These are phyloP conservation scores for Epichloe scottii DNA, from an alignment of 2,329 filamentous ascomycete genomes.

Conservation along the genomic window DNA sequence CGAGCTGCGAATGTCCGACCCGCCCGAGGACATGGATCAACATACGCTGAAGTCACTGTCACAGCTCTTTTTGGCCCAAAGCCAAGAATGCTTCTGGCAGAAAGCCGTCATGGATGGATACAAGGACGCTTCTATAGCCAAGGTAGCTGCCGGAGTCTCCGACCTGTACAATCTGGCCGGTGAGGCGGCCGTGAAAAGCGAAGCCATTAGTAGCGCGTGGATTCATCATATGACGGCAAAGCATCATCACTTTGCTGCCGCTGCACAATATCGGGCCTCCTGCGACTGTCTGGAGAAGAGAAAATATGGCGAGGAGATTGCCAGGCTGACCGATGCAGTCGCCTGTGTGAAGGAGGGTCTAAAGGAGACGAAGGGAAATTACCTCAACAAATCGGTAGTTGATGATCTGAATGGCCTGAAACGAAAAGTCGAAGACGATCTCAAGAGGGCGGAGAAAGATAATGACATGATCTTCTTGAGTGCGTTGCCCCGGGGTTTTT, in stretches of 20 bases:
- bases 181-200: conserved; percentile 77
- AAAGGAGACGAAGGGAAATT: conserved; percentile 60
- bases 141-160: conserved; percentile 77
- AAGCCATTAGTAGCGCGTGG: conserved; percentile 86
- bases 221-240: conserved; percentile 97
- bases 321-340: conserved; percentile 70
- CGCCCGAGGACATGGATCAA: conserved; percentile 91
- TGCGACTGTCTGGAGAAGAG: conserved; percentile 86
- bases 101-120: conserved; percentile 90
- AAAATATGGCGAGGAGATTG: conserved; percentile 91
- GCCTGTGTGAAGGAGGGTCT: conserved; percentile 74
- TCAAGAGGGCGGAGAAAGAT: conserved; percentile 89
- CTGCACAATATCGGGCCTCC: conserved; percentile 84
- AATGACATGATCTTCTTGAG: conserved; percentile 91
- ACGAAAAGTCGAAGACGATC: conserved; percentile 67
- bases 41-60: conserved; percentile 74
- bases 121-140: conserved; percentile 85
- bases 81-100: conserved; percentile 96
- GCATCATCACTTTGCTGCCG: conserved; percentile 92
- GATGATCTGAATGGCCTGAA: conserved; percentile 77
- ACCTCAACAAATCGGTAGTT: conserved; percentile 69
- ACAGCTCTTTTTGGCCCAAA: conserved; percentile 78
- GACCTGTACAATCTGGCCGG: conserved; percentile 79
- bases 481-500: conserved; percentile 22
- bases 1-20: conserved; percentile 66